Conservation (phyloP, 352 stramenopile genomes). For the Globisporangium spinosum region DNA sequence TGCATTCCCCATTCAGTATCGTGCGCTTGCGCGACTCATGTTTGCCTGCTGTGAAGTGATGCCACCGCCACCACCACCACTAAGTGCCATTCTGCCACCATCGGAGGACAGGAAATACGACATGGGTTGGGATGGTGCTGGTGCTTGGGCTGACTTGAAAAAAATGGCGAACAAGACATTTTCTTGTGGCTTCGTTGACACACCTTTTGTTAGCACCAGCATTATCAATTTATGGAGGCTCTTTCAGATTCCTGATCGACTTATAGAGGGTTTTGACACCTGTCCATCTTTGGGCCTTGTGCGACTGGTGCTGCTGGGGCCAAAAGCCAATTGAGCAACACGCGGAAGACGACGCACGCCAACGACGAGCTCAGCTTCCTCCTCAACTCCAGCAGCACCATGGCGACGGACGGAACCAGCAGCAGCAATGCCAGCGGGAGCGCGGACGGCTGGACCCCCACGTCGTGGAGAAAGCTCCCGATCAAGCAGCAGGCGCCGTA, state of each 20-base stretch:
- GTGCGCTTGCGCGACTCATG: too few relatives aligned
- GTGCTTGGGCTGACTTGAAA: background rate
- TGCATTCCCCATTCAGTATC: too few relatives aligned
- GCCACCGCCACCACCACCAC: too few relatives aligned
- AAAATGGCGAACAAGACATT: background rate
- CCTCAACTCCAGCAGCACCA: background rate
- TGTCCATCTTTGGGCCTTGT: background rate
- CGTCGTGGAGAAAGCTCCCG: conserved; percentile 74
- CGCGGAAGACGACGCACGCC: background rate
- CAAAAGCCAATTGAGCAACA: conserved; percentile 6
- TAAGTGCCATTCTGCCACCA: too few relatives aligned
- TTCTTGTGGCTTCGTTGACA: conserved; percentile 8
- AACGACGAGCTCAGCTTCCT: background rate
- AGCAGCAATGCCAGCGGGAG: background rate
- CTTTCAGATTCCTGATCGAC: background rate
- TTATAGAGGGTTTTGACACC: background rate
- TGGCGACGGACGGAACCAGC: conserved; percentile 4
- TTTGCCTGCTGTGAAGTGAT: too few relatives aligned
- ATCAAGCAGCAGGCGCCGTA: conserved; percentile 85
- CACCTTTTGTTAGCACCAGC: background rate
- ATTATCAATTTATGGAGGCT: background rate
- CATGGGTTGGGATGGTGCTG: too few relatives aligned
- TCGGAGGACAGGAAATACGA: background rate
- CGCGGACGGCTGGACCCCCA: conserved; percentile 45
- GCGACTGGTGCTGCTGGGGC: conserved; percentile 4